Evolutionary conservation across 257 asterid species (phyloP).

Genomic region (Scutellaria galericulata): DNA sequence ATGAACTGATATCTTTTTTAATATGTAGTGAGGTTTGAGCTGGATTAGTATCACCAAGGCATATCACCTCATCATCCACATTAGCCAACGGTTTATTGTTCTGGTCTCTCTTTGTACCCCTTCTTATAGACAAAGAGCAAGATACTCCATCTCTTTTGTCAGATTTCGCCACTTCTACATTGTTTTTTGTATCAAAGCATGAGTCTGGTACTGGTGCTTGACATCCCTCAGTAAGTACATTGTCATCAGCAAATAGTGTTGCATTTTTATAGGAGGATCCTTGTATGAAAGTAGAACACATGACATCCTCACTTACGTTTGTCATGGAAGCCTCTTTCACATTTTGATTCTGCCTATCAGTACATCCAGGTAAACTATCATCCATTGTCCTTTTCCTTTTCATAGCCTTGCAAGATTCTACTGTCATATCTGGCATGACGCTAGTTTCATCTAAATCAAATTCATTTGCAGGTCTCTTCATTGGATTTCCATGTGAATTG

Average conservation of each 20-base stretch:
- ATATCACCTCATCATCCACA: conserved; percentile 56
- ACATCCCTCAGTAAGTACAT: conserved; percentile 30
- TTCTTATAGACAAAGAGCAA: conserved; percentile 37
- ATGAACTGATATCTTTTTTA: conserved; percentile 45
- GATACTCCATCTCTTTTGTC: conserved; percentile 40
- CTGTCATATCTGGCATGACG: conserved; percentile 35
- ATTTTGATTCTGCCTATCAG: conserved; percentile 36
- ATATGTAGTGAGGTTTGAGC: conserved; percentile 41
- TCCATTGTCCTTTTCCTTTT: conserved; percentile 34
- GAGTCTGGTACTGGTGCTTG: conserved; percentile 36
- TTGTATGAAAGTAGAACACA: conserved; percentile 31
- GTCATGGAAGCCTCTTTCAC: conserved; percentile 37
- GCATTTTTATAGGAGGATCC: conserved; percentile 28
- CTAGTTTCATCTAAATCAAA: conserved; percentile 38
- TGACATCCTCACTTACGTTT: conserved; percentile 34
- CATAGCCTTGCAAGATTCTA: conserved; percentile 37
- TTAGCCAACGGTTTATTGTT: conserved; percentile 31
- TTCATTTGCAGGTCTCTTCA: conserved; percentile 40
- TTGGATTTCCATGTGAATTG: conserved; percentile 39
- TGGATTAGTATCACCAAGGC: conserved; percentile 45
- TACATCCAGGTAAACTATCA: conserved; percentile 27
- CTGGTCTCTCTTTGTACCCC: conserved; percentile 31
- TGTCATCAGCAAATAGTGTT: conserved; percentile 29
- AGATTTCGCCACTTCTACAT: conserved; percentile 39
- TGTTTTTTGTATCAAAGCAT: conserved; percentile 43